Evolutionary conservation across 2,329 filamentous ascomycete species (phyloP), one percentile per base, ranked within the genome.

Genomic region (Talaromyces rugulosus): DNA sequence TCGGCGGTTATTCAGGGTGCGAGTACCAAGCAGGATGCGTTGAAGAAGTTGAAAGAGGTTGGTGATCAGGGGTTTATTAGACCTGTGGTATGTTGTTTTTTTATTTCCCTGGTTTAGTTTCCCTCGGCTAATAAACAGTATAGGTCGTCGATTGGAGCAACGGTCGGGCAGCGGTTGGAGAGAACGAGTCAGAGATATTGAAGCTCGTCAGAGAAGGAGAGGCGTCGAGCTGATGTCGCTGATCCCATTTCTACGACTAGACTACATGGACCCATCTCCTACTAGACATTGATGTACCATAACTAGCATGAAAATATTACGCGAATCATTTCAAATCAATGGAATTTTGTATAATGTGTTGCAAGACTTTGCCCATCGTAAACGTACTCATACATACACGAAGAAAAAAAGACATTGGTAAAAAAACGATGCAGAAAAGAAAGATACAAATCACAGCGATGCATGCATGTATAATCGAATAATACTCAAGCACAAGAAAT

Each of bases 61-160:
- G 78, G 79, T 1, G 82, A 86, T 33, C 67, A 56, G 44, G 85
- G 76, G 69, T 93, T 98, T 75, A 80, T 89, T 70, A 80, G 88
- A 67, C 94, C 94, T 30, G 78, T 97, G 74, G 91, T 95, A 80
- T 71, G 89, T 83, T 61, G 27, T 58, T 61, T 33, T 34, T 40
- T 54, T 14, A 61, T 42, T 65, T 47, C 12, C 12, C 16, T 42
- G 27, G 14, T 0, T 5, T n/a, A 14, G 18, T 54, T 12, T 12
- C 7, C 3, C 36, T 33, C 63, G 34, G 59, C 57, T 56, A 54
- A 66, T 40, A 68, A 69, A 66, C 65, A 66, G 47, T 54, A 40
- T 66, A 76, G 78, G 77, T 89, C 62, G 94, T 98, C 58, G 94
- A 98, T 75, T 98, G 95, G 95, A 91, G 89, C 74, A 93, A 94